These are phyloP conservation scores for Globisporangium echinulatum DNA, from an alignment of 352 stramenopile species.

Conservation along the genomic window DNA sequence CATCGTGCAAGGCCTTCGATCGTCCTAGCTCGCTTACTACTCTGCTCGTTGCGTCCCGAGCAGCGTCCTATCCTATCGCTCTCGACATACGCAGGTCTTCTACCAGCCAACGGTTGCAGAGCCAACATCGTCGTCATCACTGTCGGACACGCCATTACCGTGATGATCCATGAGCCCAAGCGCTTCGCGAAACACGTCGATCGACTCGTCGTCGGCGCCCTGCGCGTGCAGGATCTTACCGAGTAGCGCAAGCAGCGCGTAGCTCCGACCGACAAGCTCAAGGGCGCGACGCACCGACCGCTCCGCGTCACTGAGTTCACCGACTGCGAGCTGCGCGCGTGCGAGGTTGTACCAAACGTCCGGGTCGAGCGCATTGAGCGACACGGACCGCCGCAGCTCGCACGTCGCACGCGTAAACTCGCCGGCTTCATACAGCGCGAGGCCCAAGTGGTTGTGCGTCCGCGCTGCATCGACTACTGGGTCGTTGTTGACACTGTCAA, in stretches of 20 bases:
- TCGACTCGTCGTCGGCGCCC: constrained; percentile 70
- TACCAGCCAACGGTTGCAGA: constrained; percentile 80
- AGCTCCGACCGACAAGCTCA: constrained; percentile 46
- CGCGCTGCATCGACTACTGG: constrained; percentile 47
- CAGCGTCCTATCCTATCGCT: neutral
- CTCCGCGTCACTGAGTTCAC: constrained; percentile 64
- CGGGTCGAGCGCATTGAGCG: constrained; percentile 50
- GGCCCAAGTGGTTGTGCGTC: constrained; percentile 67
- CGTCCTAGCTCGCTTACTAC: neutral
- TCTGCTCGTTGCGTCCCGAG: neutral
- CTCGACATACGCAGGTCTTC: neutral
- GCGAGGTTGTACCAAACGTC: constrained; percentile 78
- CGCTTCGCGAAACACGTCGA: constrained; percentile 70
- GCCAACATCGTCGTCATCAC: constrained; percentile 55
- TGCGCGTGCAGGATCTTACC: constrained; percentile 81
- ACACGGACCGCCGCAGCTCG: constrained; percentile 71
- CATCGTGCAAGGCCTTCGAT: neutral
- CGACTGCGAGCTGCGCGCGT: constrained; percentile 43
- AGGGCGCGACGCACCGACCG: constrained; percentile 51
- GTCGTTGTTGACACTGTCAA: too few species aligned
- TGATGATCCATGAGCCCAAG: constrained; percentile 55
- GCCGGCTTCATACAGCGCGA: constrained; percentile 63
- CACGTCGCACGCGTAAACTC: constrained; percentile 45
- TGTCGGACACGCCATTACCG: constrained; percentile 51
- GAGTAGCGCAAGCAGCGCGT: constrained; percentile 61